phyloP scores from a whole-genome alignment of 176 grass and related monocot genomes.

The Elymus sibiricus region DNA sequence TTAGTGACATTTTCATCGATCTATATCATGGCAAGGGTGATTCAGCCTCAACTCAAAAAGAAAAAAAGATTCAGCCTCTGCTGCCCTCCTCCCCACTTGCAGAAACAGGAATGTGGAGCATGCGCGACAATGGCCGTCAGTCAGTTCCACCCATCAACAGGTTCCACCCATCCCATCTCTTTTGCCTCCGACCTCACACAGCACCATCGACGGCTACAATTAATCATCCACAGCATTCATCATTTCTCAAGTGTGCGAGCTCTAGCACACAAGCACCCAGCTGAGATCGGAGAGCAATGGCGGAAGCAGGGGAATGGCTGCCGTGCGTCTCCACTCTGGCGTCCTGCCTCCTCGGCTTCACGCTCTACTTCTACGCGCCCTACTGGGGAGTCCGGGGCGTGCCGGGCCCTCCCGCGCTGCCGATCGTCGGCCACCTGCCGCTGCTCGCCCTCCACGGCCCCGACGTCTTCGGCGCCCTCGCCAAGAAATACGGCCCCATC shows the following conservation, averaged over 20 bases:
- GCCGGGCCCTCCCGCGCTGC: slow-evolving; percentile 44
- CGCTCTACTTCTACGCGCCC: slow-evolving; percentile 69
- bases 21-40: not conserved
- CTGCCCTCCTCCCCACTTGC: not conserved
- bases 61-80: not conserved
- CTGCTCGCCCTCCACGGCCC: slow-evolving; percentile 65
- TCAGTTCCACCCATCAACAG: slow-evolving; percentile 8
- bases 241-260: not conserved
- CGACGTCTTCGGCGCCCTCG: slow-evolving; percentile 56
- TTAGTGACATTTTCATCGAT: not conserved
- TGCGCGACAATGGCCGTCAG: slow-evolving; percentile 9
- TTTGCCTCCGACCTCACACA: not conserved
- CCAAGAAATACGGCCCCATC: slow-evolving; percentile 58
- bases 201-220: slow-evolving; percentile 7
- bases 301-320: slow-evolving; percentile 5
- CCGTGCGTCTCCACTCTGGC: slow-evolving; percentile 2
- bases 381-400: slow-evolving; percentile 52
- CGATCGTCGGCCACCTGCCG: slow-evolving; percentile 60
- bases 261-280: not conserved
- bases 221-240: not conserved
- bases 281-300: not conserved
- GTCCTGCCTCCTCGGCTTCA: slow-evolving; percentile 24
- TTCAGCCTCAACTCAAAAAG: too few species aligned
- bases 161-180: slow-evolving; percentile 10
- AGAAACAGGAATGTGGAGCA: not conserved